Evolutionary conservation across 2,329 filamentous ascomycete genomes (phyloP).

Genomic region (Incumbomyces delicatus): DNA sequence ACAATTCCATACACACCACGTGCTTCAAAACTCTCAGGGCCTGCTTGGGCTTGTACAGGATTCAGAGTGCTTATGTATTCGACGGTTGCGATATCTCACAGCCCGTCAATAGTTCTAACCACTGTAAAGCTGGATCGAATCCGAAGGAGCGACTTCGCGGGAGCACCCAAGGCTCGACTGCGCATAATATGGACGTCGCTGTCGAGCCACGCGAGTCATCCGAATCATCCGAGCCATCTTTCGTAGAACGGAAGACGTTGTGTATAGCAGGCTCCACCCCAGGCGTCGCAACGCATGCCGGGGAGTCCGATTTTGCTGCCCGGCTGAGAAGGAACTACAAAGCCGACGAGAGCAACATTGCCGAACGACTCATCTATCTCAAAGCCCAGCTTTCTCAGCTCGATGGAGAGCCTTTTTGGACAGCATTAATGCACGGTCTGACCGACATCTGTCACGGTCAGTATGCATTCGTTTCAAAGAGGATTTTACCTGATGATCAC

Average conservation of each 20-base stretch:
- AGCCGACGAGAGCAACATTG: conserved; percentile 48
- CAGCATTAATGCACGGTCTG: conserved; percentile 52
- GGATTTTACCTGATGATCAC: conserved; percentile 51
- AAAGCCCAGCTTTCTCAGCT: conserved; percentile 47
- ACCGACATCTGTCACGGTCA: conserved; percentile 54
- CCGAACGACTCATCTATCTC: conserved; percentile 50
- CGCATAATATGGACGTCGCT: background rate
- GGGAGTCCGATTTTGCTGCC: conserved; percentile 34
- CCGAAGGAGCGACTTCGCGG: background rate
- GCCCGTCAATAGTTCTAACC: too few species aligned
- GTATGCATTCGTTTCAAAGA: conserved; percentile 58
- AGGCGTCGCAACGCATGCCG: conserved; percentile 35
- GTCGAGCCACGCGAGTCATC: background rate
- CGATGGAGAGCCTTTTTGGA: conserved; percentile 54
- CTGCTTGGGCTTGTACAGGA: too few species aligned
- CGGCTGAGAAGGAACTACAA: conserved; percentile 29
- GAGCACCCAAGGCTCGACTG: conserved; percentile 1
- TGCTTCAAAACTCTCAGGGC: too few species aligned
- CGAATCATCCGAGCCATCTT: background rate
- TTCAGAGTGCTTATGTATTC: too few species aligned
- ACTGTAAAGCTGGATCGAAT: too few species aligned
- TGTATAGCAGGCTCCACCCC: conserved; percentile 33
- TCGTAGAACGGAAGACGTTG: conserved; percentile 31
- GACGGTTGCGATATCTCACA: too few species aligned
- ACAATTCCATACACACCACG: too few species aligned